phyloP scores from a whole-genome alignment of 1,139 yeast species.

The Petasospora fabianii region DNA sequence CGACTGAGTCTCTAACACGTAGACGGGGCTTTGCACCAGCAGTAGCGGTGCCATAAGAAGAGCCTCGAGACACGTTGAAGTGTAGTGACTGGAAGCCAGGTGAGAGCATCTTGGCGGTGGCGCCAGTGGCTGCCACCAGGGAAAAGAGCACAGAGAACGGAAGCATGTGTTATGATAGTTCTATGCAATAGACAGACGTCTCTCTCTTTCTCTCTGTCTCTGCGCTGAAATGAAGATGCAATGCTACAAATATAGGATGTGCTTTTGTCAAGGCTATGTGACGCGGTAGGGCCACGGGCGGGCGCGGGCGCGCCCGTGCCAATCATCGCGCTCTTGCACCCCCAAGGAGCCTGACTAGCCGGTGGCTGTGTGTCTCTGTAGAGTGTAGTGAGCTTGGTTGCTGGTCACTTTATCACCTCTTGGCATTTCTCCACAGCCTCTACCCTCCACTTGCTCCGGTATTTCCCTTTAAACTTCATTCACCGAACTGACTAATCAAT shows the following conservation, averaged over 20 bases:
- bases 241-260: background rate
- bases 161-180: background rate
- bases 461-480: too few species aligned
- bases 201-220: too few species aligned
- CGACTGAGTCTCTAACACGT: conserved; percentile 34
- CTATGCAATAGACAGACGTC: background rate
- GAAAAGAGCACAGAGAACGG: conserved; percentile 1
- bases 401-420: too few species aligned
- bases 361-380: too few species aligned
- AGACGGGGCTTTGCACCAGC: conserved; percentile 18
- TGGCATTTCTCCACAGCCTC: too few species aligned
- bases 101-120: conserved; percentile 15
- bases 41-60: conserved; percentile 5
- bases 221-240: background rate
- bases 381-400: too few species aligned
- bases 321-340: too few species aligned
- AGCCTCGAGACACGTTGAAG: conserved; percentile 29
- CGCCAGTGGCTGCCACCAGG: conserved; percentile 4
- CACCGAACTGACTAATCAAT: too few species aligned
- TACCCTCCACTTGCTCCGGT: too few species aligned
- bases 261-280: background rate
- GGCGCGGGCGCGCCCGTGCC: too few species aligned
- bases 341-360: too few species aligned
- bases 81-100: conserved; percentile 16
- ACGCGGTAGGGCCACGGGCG: background rate